A percentile compares a stretch with the other conserved stretches of the same genome.
These are phyloP conservation scores for Penicillium janthinellum DNA, from an alignment of 2,329 filamentous ascomycete species.

Conservation along the genomic window DNA sequence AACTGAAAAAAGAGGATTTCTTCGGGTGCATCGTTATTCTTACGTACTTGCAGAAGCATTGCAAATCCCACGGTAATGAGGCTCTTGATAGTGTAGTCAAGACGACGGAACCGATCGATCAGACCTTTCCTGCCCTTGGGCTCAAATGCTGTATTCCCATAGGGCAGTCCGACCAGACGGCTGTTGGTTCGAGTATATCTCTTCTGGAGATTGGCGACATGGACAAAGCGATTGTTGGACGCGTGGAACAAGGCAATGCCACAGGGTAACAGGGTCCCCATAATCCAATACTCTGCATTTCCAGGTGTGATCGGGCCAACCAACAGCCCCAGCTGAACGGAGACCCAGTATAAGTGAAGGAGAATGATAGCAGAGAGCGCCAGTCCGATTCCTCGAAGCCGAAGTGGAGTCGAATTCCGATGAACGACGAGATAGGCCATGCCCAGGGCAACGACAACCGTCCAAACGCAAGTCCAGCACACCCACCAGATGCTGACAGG, in stretches of 20 bases:
- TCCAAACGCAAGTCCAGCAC: conserved; percentile 34
- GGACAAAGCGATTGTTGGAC: conserved; percentile 63
- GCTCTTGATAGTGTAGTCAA: conserved; percentile 27
- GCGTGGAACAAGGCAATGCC: conserved; percentile 69
- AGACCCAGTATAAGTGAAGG: conserved; percentile 43
- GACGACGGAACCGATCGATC: conserved; percentile 24
- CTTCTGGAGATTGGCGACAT: conserved; percentile 59
- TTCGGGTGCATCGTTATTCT: neutral
- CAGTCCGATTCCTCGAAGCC: conserved; percentile 43
- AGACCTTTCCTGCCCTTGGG: conserved; percentile 14
- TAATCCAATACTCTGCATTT: conserved; percentile 65
- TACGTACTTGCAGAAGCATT: conserved; percentile 46
- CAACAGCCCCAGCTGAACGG: conserved; percentile 39
- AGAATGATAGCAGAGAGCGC: conserved; percentile 39
- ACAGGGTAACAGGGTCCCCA: conserved; percentile 65
- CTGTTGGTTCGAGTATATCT: conserved; percentile 39
- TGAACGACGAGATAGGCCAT: conserved; percentile 36
- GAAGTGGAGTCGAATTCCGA: conserved; percentile 39
- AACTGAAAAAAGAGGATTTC: too few relatives aligned
- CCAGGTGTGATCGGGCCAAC: conserved; percentile 49
- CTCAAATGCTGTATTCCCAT: conserved; percentile 2
- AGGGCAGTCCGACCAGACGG: conserved; percentile 3
- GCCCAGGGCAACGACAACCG: conserved; percentile 30
- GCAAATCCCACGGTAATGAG: conserved; percentile 52
- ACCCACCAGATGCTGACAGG: conserved; percentile 34